Percentiles rank a stretch among this genome's conserved stretches.
phyloP scores from a whole-genome alignment of 805 yeast genomes.

The Kuraishia piskuri region DNA sequence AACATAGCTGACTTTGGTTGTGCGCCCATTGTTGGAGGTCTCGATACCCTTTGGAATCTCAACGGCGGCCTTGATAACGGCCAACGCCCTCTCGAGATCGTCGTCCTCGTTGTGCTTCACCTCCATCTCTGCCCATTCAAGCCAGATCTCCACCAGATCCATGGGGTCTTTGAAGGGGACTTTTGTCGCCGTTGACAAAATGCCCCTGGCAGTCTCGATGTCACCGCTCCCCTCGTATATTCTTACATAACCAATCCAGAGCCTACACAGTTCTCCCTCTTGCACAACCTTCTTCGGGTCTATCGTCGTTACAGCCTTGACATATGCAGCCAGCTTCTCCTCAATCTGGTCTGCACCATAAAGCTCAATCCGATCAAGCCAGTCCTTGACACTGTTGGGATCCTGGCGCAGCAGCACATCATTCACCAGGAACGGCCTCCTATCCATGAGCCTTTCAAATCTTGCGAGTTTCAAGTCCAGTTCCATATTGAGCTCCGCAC shows the following conservation, averaged over 20 bases:
- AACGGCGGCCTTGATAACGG: slow-evolving; percentile 25
- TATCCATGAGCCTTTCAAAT: slow-evolving; percentile 48
- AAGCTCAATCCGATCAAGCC: slow-evolving; percentile 56
- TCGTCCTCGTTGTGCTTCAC: slow-evolving; percentile 36
- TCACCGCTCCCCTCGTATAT: slow-evolving; percentile 53
- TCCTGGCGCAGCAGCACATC: slow-evolving; percentile 61
- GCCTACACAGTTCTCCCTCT: slow-evolving; percentile 33
- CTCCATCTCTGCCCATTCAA: slow-evolving; percentile 70
- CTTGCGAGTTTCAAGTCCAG: slow-evolving; percentile 35
- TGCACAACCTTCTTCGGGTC: slow-evolving; percentile 45
- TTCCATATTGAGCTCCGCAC: slow-evolving; percentile 16
- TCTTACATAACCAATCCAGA: slow-evolving; percentile 68
- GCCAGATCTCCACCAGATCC: slow-evolving; percentile 63
- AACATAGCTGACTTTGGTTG: slow-evolving; percentile 14
- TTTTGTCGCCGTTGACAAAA: slow-evolving; percentile 55
- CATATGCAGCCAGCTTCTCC: slow-evolving; percentile 47
- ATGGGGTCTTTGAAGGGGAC: slow-evolving; percentile 58
- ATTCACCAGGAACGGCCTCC: slow-evolving; percentile 49
- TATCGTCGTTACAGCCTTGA: slow-evolving; percentile 56
- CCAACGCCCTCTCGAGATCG: slow-evolving; percentile 30
- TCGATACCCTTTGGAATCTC: slow-evolving; percentile 11
- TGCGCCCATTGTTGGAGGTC: slow-evolving; percentile 4
- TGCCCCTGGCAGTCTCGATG: slow-evolving; percentile 46
- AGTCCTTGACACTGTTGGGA: slow-evolving; percentile 50
- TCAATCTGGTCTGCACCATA: slow-evolving; percentile 26